Evolutionary conservation across 208 protist genomes (phyloP).

Genomic region (Trypanosoma lewisi): DNA sequence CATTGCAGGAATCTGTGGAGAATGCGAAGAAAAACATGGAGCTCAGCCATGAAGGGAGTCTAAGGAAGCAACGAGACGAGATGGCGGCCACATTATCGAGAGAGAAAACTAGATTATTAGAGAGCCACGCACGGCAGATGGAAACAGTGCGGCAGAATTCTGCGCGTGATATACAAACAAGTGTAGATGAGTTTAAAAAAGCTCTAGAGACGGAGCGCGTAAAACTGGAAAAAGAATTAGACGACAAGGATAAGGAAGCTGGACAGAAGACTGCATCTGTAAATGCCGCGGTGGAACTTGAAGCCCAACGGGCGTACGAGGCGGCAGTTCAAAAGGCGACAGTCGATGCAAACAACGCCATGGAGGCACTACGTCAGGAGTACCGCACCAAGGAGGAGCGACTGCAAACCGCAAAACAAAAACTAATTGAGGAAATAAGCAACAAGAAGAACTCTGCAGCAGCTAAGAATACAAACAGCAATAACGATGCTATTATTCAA

Average conservation of each 20-base stretch:
- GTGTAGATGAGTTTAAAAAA: conserved; percentile 9
- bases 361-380: conserved; percentile 19
- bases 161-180: conserved; percentile 11
- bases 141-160: conserved; percentile 1
- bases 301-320: conserved; percentile 11
- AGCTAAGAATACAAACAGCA: not conserved
- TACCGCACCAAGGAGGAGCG: conserved; percentile 14
- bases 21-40: conserved; percentile 37
- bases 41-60: conserved; percentile 17
- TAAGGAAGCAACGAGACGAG: conserved; percentile 15
- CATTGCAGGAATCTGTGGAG: conserved; percentile 1
- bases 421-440: not conserved
- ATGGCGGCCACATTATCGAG: conserved; percentile 8
- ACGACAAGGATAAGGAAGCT: not conserved
- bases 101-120: conserved; percentile 1
- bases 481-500: not conserved
- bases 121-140: conserved; percentile 10
- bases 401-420: conserved; percentile 13
- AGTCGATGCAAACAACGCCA: conserved; percentile 6
- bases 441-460: too few species aligned
- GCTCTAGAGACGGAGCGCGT: conserved; percentile 12
- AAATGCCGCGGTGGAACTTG: not conserved
- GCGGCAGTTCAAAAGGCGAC: conserved; percentile 6
- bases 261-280: too few species aligned
- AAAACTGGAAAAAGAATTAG: conserved; percentile 3